Conservation (phyloP, 176 grass and related monocot genomes). For the Eragrostis curvula region DNA sequence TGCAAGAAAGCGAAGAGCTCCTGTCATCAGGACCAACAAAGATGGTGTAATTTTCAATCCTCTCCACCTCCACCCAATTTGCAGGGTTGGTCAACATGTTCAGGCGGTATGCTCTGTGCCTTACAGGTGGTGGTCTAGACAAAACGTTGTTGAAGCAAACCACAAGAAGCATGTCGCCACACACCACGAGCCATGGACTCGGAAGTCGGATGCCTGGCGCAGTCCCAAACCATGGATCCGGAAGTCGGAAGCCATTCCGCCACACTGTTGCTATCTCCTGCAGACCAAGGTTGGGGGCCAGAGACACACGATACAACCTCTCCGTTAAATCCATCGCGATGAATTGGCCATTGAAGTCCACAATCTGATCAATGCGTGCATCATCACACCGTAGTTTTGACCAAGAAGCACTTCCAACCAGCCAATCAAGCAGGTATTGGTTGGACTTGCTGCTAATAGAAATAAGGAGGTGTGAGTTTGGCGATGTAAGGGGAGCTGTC, state of each 20-base stretch:
- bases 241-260: background rate
- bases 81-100: conserved; percentile 27
- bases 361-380: conserved; percentile 16
- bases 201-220: background rate
- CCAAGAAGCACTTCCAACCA: conserved; percentile 31
- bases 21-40: conserved; percentile 29
- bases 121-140: background rate
- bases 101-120: conserved; percentile 23
- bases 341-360: conserved; percentile 47
- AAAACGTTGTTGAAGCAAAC: background rate
- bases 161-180: conserved; percentile 50
- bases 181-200: conserved; percentile 41
- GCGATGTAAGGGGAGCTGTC: conserved; percentile 51
- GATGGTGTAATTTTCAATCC: conserved; percentile 46
- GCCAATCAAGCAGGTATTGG: conserved; percentile 44
- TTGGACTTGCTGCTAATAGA: too few relatives aligned
- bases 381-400: background rate
- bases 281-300: conserved; percentile 32
- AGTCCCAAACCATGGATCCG: too few relatives aligned
- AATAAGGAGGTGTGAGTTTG: conserved; percentile 45
- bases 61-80: conserved; percentile 39
- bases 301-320: conserved; percentile 37
- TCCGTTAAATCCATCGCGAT: background rate
- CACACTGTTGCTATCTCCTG: conserved; percentile 28
- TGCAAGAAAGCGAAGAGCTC: conserved; percentile 39